A percentile compares a stretch with the other conserved stretches of the same genome.
phyloP scores from a whole-genome alignment of 495 filamentous ascomycete genomes.

The Tuber melanosporum region DNA sequence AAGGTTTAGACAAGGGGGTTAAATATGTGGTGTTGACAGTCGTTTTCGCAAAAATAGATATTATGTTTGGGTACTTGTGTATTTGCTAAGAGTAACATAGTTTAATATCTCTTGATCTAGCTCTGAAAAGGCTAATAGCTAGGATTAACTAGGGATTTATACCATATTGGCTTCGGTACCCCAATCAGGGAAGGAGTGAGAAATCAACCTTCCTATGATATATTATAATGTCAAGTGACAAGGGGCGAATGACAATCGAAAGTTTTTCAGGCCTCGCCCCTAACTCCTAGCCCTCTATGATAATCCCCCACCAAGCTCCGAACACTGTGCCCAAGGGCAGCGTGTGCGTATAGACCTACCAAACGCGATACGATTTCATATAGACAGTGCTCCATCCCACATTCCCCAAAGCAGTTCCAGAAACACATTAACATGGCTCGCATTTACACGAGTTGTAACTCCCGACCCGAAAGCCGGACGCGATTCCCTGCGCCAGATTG shows the following conservation, averaged over 20 bases:
- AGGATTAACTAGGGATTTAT: not conserved
- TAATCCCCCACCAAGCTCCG: not conserved
- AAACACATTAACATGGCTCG: not conserved
- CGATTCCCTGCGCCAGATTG: too few relatives aligned
- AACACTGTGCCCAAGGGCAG: not conserved
- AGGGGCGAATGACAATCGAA: not conserved
- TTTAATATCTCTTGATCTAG: not conserved
- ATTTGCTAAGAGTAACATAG: not conserved
- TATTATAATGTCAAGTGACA: not conserved
- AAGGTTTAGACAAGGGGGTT: constrained; percentile 24
- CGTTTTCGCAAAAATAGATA: not conserved
- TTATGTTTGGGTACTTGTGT: not conserved
- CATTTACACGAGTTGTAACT: not conserved
- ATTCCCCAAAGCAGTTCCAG: not conserved
- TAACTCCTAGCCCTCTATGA: not conserved
- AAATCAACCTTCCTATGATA: not conserved
- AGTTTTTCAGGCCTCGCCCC: not conserved
- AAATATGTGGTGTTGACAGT: not conserved
- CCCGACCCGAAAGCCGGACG: too few relatives aligned
- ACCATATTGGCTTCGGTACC: not conserved
- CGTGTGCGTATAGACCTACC: not conserved
- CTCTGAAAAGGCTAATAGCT: not conserved
- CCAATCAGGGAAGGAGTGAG: not conserved
- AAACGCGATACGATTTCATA: not conserved
- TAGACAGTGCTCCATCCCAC: too few relatives aligned